Evolutionary conservation across 257 asterid species (phyloP), one percentile per base, ranked within the genome.

Genomic region (Petrea volubilis): DNA sequence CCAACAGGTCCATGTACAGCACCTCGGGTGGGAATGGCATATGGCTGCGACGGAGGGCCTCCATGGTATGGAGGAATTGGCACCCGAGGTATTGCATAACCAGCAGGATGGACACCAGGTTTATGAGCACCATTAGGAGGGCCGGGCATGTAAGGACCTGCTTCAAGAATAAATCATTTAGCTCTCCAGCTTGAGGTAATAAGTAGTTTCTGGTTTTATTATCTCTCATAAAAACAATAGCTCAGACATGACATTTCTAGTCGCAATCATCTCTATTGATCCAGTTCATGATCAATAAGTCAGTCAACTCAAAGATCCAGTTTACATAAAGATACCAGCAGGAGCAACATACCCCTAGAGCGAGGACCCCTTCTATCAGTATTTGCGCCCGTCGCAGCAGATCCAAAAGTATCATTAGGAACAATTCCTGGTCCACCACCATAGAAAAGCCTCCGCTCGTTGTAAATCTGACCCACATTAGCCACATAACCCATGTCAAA

Each of bases 1-100:
- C 98, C 98, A 77, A 90, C 95, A 69, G 97, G 97, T 34, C 98
- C 98, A 78, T 92, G 98, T 64, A 88, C 94, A 71, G 96, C 91
- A 67, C 92, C 93, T 70, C 96, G 98, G 62, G 91, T 76, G 33
- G 99, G 99, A 70, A 95, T 95, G 62, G 97, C 99, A 81, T 92
- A 92, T 1, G 97, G 97, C 79, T 95, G 98, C 0, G 88, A 74
- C 18, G 97, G 93, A 60, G 90, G 92, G 17, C 85, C 95, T 14
- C 95, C 96, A 79, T 85, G 99, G 83, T 86, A 95, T 64, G 90
- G 95, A 60, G 88, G 79, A 68, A 90, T 47, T 44, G 98, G 98
- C 15, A 82, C 97, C 31, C 96, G 91, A 31, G 98, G 92, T 83
- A 90, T 75, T 74, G 88, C 85, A 76, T 88, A 92, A 72, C 97